phyloP scores from a whole-genome alignment of 2,329 filamentous ascomycete genomes.

The Calonectria honghensis region DNA sequence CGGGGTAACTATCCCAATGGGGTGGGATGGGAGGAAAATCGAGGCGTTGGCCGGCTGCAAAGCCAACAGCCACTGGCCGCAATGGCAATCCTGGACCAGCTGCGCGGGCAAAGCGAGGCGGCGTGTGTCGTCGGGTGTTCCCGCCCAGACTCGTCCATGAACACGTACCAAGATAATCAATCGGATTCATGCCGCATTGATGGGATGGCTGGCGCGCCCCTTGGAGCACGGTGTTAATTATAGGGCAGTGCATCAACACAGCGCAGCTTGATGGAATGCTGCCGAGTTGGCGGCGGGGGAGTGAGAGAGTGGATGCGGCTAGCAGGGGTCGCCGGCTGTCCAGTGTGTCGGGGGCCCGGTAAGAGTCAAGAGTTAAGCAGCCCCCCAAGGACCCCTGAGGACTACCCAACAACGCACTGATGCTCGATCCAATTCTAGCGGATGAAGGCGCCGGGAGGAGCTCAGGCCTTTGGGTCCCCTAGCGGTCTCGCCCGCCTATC shows the following conservation, averaged over 20 bases:
- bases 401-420: conserved; percentile 7
- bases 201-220: conserved; percentile 6
- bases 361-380: conserved; percentile 1
- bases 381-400: conserved; percentile 23
- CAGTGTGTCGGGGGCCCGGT: conserved; percentile 26
- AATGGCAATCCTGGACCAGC: neutral
- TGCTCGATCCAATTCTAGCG: conserved; percentile 26
- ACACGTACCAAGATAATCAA: conserved; percentile 2
- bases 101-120: neutral
- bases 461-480: conserved; percentile 20
- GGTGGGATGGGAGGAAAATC: neutral
- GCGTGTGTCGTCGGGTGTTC: conserved; percentile 16
- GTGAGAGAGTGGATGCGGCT: neutral
- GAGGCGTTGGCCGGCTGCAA: conserved; percentile 7
- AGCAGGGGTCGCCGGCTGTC: conserved; percentile 18
- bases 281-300: conserved; percentile 8
- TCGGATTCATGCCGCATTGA: conserved; percentile 31
- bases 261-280: neutral
- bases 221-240: conserved; percentile 23
- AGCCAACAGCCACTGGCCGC: conserved; percentile 14
- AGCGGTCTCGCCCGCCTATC: conserved; percentile 22
- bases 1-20: conserved; percentile 11
- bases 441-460: conserved; percentile 19
- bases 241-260: conserved; percentile 24
- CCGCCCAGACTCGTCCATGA: neutral